phyloP scores from a whole-genome alignment of 306 rosid genomes.

The Gynostemma pentaphyllum region DNA sequence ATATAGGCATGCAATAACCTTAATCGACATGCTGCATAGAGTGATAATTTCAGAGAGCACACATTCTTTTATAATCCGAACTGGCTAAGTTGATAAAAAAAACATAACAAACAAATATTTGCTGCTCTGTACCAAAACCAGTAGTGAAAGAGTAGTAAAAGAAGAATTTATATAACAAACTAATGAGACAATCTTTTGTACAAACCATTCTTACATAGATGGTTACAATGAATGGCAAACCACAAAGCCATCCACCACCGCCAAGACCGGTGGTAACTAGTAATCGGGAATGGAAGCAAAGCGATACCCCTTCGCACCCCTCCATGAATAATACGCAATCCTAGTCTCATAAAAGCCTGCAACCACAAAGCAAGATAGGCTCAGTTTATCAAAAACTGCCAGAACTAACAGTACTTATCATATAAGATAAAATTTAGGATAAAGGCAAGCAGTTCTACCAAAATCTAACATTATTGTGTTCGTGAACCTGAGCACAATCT shows the following conservation, averaged over 20 bases:
- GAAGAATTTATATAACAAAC: neutral
- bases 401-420: neutral
- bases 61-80: neutral
- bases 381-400: neutral
- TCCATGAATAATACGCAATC: slow-evolving; percentile 83
- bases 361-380: slow-evolving; percentile 10
- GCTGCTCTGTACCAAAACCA: neutral
- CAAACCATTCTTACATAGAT: neutral
- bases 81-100: neutral
- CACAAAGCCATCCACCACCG: neutral
- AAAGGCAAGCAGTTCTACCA: too few relatives aligned
- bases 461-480: too few relatives aligned
- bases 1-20: too few relatives aligned
- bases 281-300: slow-evolving; percentile 88
- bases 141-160: neutral
- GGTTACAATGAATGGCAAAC: slow-evolving; percentile 1
- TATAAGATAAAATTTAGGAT: too few relatives aligned
- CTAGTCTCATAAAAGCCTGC: slow-evolving; percentile 94
- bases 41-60: neutral
- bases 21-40: too few relatives aligned
- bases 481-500: too few relatives aligned
- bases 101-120: neutral
- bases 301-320: slow-evolving; percentile 81
- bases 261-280: slow-evolving; percentile 15
- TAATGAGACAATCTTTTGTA: neutral